Evolutionary conservation across 805 yeast species (phyloP), one percentile per base, ranked within the genome.

Genomic region (Metschnikowia santaceciliae): DNA sequence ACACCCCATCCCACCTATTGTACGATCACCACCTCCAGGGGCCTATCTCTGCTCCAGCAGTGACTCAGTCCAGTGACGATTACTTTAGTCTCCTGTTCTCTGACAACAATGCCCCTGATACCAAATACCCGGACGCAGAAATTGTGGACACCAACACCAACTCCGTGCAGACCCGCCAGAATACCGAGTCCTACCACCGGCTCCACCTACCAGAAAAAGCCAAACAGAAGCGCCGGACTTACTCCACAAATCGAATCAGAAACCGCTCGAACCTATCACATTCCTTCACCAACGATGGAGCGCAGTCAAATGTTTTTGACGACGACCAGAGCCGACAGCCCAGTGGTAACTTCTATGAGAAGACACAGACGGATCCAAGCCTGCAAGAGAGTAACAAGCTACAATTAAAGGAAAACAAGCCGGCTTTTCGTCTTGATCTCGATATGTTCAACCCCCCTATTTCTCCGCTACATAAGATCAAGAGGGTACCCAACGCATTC

Each of bases 361-460:
- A 22, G 36, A 20, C 22, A 40, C 32, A 45, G 11, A n/a, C 34
- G 6, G 34, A 15, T 13, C 42, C 32, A 8, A 48, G 15, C 32
- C 39, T 26, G 40, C 36, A 47, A 49, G 50, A 57, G 34, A 32
- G 14, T 37, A 10, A 17, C 14, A n/a, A 34, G 45, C 30, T 13
- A 19, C 19, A 17, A 13, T 22, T 17, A n/a, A 40, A 33, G 44
- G 40, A 32, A 22, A 33, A 51, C 22, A 66, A 62, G 8, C 72
- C 71, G 3, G 64, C 60, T 15, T 63, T 68, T 47, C 61, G 59
- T 42, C 51, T 68, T 20, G 61, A 65, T 19, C 54, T 68, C 35
- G 70, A 65, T 47, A 54, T 59, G 41, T 46, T 68, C 33, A 50
- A 42, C 11, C 54, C 54, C 5, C 43, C 47, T 0, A 46, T 49